Conservation (phyloP, 176 grass and related monocot species). For the Saccharum officinarum region DNA sequence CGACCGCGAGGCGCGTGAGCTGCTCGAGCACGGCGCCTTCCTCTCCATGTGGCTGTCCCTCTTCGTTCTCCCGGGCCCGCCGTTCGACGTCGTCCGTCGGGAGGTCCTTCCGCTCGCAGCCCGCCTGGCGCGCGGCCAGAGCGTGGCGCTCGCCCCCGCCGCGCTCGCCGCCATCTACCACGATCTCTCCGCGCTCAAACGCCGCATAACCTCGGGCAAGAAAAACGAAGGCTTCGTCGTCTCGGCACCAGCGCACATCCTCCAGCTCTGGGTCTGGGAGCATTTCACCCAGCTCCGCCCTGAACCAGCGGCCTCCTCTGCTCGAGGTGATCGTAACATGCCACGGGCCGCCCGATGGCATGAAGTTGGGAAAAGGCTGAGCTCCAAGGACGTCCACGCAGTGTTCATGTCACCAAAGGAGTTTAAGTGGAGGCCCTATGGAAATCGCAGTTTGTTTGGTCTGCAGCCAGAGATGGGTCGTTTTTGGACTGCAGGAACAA, state of each 20-base stretch:
- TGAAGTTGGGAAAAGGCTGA: not conserved
- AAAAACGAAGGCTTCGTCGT: not conserved
- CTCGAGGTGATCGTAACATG: not conserved
- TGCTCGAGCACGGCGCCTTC: constrained; percentile 52
- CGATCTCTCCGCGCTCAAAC: constrained; percentile 32
- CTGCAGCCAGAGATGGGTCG: not conserved
- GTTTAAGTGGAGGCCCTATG: constrained; percentile 47
- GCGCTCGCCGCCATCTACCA: constrained; percentile 47
- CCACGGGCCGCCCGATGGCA: constrained; percentile 42
- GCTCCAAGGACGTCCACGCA: not conserved
- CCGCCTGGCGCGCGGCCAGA: constrained; percentile 36
- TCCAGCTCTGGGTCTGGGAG: constrained; percentile 60
- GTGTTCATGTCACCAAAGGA: constrained; percentile 23
- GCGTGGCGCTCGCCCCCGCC: constrained; percentile 45
- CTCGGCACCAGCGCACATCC: constrained; percentile 38
- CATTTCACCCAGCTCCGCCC: constrained; percentile 41
- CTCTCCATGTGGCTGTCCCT: constrained; percentile 47
- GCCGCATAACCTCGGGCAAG: not conserved
- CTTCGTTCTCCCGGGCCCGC: constrained; percentile 33
- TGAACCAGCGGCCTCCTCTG: not conserved
- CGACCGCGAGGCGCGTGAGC: not conserved
- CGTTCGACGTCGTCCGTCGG: constrained; percentile 6
- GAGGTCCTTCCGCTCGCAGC: constrained; percentile 38
- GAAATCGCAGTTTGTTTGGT: not conserved
- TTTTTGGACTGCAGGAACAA: not conserved